Base-by-base conservation (phyloP, 345 rosid genomes). In the Isatis tinctoria region DNA sequence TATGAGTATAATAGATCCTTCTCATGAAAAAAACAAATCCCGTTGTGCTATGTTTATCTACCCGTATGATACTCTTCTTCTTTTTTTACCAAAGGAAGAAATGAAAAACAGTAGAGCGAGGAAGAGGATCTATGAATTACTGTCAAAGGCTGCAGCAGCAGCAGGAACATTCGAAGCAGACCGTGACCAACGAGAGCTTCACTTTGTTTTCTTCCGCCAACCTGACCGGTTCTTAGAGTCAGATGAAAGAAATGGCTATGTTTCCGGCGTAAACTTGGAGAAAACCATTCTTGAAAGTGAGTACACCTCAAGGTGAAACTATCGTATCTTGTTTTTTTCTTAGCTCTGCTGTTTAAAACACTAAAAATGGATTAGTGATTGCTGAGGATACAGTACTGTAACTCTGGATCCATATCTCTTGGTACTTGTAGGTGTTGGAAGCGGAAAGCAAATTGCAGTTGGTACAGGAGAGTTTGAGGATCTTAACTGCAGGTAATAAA, bases 381-480 rank as follows among this genome's bases (percentile, higher is more conserved):
- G 18, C 47, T 16, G 2, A 20, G 24, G 60, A 56, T 69, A 35
- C 41, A 26, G 43, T 24, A 18, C 1, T 67, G 4, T 12, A 43
- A 62, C 43, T 44, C 1, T 52, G 53, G 11, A 62, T 69, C 67
- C 65, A 54, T 76, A 64, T 35, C 60, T 63, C 51, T 63, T 36
- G 71, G 9, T 30, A 77, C 67, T 74, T 77, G 72, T 80, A 94
- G 97, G 81, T 83, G 80, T 58, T 76, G 91, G 77, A 67, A 40
- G 87, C 68, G 93, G 92, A 72, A 85, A 83, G 77, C 98, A 90
- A 77, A 75, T 83, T 80, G 97, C 97, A 12, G 79, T 88, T 52
- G 96, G 97, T 56, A 86, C 87, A 30, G 95, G 89, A 80, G 79
- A 84, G 76, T 91, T 80, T 81, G 92, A 93, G 82, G 91, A 86